phyloP scores from a whole-genome alignment of 2,329 filamentous ascomycete genomes.

The Aciculosporium take region DNA sequence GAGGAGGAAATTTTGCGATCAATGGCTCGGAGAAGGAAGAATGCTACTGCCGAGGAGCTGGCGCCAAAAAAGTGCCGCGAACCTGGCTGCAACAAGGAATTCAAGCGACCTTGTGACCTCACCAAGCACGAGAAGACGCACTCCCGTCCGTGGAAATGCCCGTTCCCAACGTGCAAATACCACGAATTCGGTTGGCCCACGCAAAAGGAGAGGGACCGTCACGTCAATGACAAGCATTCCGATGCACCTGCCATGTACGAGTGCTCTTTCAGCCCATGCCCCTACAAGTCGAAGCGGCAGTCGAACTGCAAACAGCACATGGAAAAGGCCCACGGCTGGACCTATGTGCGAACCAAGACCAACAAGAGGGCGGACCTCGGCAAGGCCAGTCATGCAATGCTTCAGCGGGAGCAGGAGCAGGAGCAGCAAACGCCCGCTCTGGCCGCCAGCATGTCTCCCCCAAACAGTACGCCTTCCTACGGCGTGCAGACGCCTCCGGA shows the following conservation, averaged over 20 bases:
- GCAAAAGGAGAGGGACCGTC: constrained; percentile 92
- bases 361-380: constrained; percentile 53
- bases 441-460: constrained; percentile 47
- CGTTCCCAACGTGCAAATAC: constrained; percentile 72
- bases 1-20: constrained; percentile 76
- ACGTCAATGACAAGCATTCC: constrained; percentile 93
- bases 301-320: constrained; percentile 98
- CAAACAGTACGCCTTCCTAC: constrained; percentile 36
- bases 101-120: constrained; percentile 91
- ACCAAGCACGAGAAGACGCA: constrained; percentile 99
- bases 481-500: constrained; percentile 45
- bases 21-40: constrained; percentile 93
- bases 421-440: constrained; percentile 43
- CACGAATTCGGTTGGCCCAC: constrained; percentile 85
- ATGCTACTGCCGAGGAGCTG: constrained; percentile 70
- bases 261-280: constrained; percentile 71
- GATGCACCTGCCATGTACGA: constrained; percentile 64
- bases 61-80: constrained; percentile 66
- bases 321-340: constrained; percentile 90
- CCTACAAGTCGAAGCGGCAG: constrained; percentile 89
- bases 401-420: neutral
- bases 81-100: constrained; percentile 71
- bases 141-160: constrained; percentile 90
- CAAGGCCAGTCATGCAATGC: constrained; percentile 28
- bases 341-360: constrained; percentile 84